Percentiles rank a stretch among this genome's conserved stretches.
Evolutionary conservation across 805 yeast species (phyloP).

Genomic region (Yamadazyma paraphyllophila): DNA sequence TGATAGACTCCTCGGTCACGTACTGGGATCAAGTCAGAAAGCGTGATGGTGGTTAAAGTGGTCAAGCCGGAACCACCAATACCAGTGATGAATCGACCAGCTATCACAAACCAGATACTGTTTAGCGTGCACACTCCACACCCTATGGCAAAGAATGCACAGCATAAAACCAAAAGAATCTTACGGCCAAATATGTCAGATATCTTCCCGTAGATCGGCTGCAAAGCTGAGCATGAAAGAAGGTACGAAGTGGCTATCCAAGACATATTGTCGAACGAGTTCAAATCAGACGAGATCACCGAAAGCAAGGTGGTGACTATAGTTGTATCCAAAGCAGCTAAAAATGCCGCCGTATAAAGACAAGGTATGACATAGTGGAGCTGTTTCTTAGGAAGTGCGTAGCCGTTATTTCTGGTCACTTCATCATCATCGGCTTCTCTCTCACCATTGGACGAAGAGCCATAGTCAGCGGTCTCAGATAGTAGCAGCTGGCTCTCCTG

Average conservation of each 20-base stretch:
- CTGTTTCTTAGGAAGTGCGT: conserved; percentile 29
- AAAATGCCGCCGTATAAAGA: conserved; percentile 42
- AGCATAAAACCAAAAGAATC: conserved; percentile 49
- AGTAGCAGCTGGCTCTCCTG: conserved; percentile 2
- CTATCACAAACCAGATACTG: conserved; percentile 46
- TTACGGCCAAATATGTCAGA: conserved; percentile 76
- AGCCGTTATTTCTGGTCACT: conserved; percentile 19
- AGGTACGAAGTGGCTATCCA: conserved; percentile 76
- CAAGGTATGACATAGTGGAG: conserved; percentile 28
- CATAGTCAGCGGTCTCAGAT: conserved; percentile 1
- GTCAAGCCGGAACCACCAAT: conserved; percentile 88
- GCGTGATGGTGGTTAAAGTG: conserved; percentile 69
- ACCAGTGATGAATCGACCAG: conserved; percentile 74
- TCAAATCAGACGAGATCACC: conserved; percentile 65
- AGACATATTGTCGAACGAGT: conserved; percentile 59
- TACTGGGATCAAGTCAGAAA: conserved; percentile 73
- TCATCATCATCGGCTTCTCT: conserved; percentile 1
- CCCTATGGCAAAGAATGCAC: conserved; percentile 52
- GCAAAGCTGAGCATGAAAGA: conserved; percentile 67
- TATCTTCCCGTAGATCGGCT: conserved; percentile 68
- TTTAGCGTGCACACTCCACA: conserved; percentile 54
- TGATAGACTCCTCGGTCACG: conserved; percentile 79
- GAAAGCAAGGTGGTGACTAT: conserved; percentile 64
- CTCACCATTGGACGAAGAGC: conserved; percentile 10
- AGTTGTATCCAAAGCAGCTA: conserved; percentile 67